Conservation (phyloP, 345 rosid genomes). For the Litchi chinensis region DNA sequence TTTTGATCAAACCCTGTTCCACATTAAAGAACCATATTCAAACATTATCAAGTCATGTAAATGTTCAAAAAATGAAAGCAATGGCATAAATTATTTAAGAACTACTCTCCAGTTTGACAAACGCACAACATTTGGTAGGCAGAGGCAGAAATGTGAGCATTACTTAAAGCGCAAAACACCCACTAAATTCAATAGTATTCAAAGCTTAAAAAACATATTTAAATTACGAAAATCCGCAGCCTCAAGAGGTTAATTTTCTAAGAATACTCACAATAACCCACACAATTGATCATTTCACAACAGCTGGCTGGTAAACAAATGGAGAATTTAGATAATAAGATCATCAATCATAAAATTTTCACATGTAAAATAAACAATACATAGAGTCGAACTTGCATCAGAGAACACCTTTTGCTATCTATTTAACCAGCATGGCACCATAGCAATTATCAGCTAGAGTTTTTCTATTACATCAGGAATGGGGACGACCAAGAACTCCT, state of each 20-base stretch:
- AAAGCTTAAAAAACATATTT: background rate
- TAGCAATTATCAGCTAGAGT: too few species aligned
- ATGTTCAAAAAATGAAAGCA: background rate
- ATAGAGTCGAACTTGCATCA: background rate
- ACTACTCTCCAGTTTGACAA: background rate
- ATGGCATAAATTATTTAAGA: background rate
- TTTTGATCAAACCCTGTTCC: constrained; percentile 47
- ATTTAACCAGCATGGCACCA: too few species aligned
- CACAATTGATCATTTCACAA: background rate
- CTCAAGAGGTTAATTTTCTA: background rate
- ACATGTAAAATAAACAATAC: background rate
- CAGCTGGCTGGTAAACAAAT: background rate
- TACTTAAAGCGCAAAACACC: background rate
- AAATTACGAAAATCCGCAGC: background rate
- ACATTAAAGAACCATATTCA: constrained; percentile 14
- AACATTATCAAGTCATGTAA: constrained; percentile 15
- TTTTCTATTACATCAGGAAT: too few species aligned
- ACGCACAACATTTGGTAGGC: background rate
- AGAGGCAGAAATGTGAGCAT: background rate
- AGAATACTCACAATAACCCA: background rate
- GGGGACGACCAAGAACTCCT: too few species aligned
- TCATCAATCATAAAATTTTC: background rate
- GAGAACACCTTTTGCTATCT: background rate
- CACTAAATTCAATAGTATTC: background rate
- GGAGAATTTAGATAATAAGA: background rate